These are phyloP conservation scores for Aspergillus affinis DNA, from an alignment of 495 filamentous ascomycete species.

Conservation along the genomic window DNA sequence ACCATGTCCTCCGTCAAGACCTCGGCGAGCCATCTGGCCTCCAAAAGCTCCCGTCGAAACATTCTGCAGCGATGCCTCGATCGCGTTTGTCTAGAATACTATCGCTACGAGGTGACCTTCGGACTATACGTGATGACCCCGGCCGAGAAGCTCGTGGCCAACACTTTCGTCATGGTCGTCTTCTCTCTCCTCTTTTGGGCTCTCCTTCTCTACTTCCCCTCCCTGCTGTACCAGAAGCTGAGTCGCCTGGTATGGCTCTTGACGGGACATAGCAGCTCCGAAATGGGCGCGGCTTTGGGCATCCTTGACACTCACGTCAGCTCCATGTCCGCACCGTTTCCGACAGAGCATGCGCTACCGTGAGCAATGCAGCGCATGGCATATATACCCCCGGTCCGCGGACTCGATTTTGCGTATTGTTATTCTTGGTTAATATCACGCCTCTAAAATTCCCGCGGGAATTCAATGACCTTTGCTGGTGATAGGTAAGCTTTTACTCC, in stretches of 20 bases:
- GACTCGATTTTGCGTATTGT: not conserved
- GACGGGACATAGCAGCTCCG: slow-evolving; percentile 38
- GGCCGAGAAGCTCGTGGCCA: slow-evolving; percentile 70
- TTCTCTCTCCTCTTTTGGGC: slow-evolving; percentile 40
- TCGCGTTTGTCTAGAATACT: slow-evolving; percentile 64
- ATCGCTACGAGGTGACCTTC: slow-evolving; percentile 76
- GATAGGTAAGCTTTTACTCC: not conserved
- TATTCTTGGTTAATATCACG: slow-evolving; percentile 1
- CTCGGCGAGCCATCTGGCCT: slow-evolving; percentile 7
- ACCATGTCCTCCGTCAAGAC: slow-evolving; percentile 25
- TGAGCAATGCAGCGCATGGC: slow-evolving; percentile 7
- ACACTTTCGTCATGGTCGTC: slow-evolving; percentile 41
- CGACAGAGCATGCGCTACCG: slow-evolving; percentile 16
- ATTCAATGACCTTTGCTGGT: not conserved
- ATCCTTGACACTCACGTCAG: slow-evolving; percentile 31
- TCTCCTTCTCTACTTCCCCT: slow-evolving; percentile 40
- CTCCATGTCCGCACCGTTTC: slow-evolving; percentile 15
- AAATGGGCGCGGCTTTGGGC: slow-evolving; percentile 30
- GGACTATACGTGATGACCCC: slow-evolving; percentile 72
- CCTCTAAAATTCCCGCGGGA: not conserved
- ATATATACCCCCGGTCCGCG: slow-evolving; percentile 5
- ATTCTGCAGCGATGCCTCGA: slow-evolving; percentile 40
- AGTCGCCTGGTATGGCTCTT: slow-evolving; percentile 40
- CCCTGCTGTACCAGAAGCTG: slow-evolving; percentile 39
- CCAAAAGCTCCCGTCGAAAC: slow-evolving; percentile 24